phyloP scores from a whole-genome alignment of 805 yeast genomes.

The Yarrowia sp. region DNA sequence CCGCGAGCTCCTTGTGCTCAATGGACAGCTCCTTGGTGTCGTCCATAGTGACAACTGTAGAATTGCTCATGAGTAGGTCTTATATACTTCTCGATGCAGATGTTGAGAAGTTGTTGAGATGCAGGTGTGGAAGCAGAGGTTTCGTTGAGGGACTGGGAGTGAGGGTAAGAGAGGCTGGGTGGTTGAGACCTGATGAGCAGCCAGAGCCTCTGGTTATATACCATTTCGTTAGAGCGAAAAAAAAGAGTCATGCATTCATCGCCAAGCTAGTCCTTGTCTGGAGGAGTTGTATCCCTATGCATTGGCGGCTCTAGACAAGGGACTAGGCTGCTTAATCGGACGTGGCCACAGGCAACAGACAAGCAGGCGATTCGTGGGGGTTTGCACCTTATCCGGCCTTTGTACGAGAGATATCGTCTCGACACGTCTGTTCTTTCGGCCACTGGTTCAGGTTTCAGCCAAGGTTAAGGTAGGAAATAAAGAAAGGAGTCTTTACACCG shows the following conservation, averaged over 20 bases:
- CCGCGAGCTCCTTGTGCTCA: constrained; percentile 27
- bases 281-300: constrained; percentile 10
- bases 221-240: neutral
- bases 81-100: neutral
- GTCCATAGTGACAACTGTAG: neutral
- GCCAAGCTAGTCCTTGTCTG: constrained; percentile 16
- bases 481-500: constrained; percentile 6
- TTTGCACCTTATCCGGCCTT: constrained; percentile 1
- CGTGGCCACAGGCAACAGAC: constrained; percentile 9
- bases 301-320: constrained; percentile 25
- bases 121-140: neutral
- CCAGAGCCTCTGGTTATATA: neutral
- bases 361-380: constrained; percentile 1
- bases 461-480: constrained; percentile 12
- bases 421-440: neutral
- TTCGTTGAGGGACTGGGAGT: neutral
- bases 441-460: neutral
- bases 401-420: neutral
- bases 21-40: neutral
- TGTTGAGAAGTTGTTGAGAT: constrained; percentile 14
- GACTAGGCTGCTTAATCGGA: constrained; percentile 22
- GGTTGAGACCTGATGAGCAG: neutral
- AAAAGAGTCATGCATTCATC: constrained; percentile 21
- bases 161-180: neutral
- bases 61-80: neutral